Evolutionary conservation across 371 early-diverging fungal species (phyloP), one percentile per base, ranked within the genome.

Genomic region (Mortierella sp.): DNA sequence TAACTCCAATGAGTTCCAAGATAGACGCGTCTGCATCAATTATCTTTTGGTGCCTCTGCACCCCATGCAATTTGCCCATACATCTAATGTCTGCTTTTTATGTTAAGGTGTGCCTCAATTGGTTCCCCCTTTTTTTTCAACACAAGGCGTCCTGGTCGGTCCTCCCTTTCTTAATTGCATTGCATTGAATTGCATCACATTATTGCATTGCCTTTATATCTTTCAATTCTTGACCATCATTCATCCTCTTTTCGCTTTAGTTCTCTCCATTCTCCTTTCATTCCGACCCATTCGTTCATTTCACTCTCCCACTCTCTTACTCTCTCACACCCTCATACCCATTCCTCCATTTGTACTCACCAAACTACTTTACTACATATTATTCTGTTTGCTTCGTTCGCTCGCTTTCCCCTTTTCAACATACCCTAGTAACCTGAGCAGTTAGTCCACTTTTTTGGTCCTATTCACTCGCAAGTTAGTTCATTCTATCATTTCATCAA

Each of bases 401-500:
- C 52, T 52, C 10, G 3, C 52, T 52, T 52, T 24, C 55, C 32
- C 32, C 28, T 28, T 32, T 28, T 32, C 16, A 22, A 55, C 55
- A 28, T 32, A 55, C 55, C 32, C 13, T 24, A 50, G n/a, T 8
- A 50, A 50, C 50, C 28, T 55, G 15, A 22, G 4, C 3, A 22
- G 8, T 52, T n/a, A 52, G 43, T 36, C 36, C 36, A 36, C 36
- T 36, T 36, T 36, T 36, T 36, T 36, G 36, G 36, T 36, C 52
- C 52, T n/a, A 21, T 3, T 21, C 28, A 10, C 28, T 28, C 28
- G 28, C 60, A 10, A 43, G 40, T 45, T n/a, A 50, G n/a, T 16
- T 50, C n/a, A n/a, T n/a, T 50, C 13, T 50, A 50, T 50, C n/a
- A 8, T 50, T 50, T 50, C 50, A 50, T 50, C 50, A 50, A 50